These are phyloP conservation scores for Sordariomycetes sp. DNA, from an alignment of 2,329 filamentous ascomycete genomes.

Conservation along the genomic window DNA sequence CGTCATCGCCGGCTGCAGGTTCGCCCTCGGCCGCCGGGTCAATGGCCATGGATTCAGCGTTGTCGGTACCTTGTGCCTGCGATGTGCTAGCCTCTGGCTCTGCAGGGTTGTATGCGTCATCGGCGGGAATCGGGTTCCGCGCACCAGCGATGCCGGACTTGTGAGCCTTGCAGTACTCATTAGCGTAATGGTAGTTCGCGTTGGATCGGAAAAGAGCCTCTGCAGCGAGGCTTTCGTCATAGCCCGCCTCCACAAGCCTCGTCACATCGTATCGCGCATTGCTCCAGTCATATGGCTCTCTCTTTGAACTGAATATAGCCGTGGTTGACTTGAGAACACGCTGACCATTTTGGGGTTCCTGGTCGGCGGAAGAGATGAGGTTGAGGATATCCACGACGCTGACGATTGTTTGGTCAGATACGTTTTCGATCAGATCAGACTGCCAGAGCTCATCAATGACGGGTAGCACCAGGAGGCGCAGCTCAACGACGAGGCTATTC, in stretches of 20 bases:
- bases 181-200: slow-evolving; percentile 47
- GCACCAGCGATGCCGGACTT: slow-evolving; percentile 43
- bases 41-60: slow-evolving; percentile 19
- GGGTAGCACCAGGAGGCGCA: slow-evolving; percentile 71
- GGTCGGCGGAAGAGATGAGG: slow-evolving; percentile 64
- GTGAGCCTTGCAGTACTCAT: slow-evolving; percentile 66
- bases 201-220: slow-evolving; percentile 81
- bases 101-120: slow-evolving; percentile 34
- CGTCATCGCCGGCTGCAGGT: slow-evolving; percentile 10
- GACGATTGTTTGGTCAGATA: slow-evolving; percentile 65
- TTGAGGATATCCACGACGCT: slow-evolving; percentile 77
- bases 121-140: slow-evolving; percentile 56
- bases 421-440: slow-evolving; percentile 71
- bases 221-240: slow-evolving; percentile 50
- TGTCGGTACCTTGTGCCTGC: slow-evolving; percentile 6
- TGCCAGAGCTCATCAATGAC: slow-evolving; percentile 74
- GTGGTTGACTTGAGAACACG: background rate
- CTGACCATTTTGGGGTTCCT: slow-evolving; percentile 53
- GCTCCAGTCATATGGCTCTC: slow-evolving; percentile 35
- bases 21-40: slow-evolving; percentile 13
- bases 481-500: slow-evolving; percentile 74
- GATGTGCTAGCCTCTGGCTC: slow-evolving; percentile 10
- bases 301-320: slow-evolving; percentile 26
- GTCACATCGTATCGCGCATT: slow-evolving; percentile 16
- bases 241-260: slow-evolving; percentile 20